A percentile compares a stretch with the other conserved stretches of the same genome.
Evolutionary conservation across 257 asterid species (phyloP).

Genomic region (Cinchona pubescens): DNA sequence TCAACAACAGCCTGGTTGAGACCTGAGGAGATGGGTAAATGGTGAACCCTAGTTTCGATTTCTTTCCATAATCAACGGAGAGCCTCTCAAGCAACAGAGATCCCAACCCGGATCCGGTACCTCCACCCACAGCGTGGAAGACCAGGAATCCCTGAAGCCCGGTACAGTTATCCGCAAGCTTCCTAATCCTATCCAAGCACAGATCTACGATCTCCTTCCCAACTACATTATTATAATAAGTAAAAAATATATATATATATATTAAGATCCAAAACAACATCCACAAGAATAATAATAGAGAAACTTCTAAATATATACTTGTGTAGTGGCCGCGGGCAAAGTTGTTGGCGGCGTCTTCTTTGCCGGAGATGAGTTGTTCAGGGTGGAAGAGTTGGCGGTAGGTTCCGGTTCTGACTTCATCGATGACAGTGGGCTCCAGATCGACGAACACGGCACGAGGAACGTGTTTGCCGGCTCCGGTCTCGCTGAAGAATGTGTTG

Average conservation of each 20-base stretch:
- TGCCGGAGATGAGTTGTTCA: slow-evolving; percentile 88
- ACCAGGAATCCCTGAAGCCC: slow-evolving; percentile 89
- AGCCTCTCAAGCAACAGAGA: slow-evolving; percentile 86
- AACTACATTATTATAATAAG: slow-evolving; percentile 17
- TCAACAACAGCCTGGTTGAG: slow-evolving; percentile 94
- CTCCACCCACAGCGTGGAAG: slow-evolving; percentile 98
- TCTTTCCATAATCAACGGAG: slow-evolving; percentile 87
- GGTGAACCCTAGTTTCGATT: slow-evolving; percentile 81
- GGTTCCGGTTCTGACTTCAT: slow-evolving; percentile 86
- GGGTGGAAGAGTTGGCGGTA: slow-evolving; percentile 94
- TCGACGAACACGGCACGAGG: slow-evolving; percentile 94
- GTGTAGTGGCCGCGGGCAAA: slow-evolving; percentile 95
- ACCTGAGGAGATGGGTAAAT: slow-evolving; percentile 96
- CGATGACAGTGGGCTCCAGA: slow-evolving; percentile 93
- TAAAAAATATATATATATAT: no score
- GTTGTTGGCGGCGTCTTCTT: slow-evolving; percentile 95
- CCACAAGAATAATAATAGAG: background rate
- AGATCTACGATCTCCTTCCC: slow-evolving; percentile 89
- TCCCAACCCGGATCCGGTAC: slow-evolving; percentile 94
- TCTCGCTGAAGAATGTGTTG: slow-evolving; percentile 92
- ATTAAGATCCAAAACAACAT: no score
- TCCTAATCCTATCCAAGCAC: slow-evolving; percentile 86
- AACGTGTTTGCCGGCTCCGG: slow-evolving; percentile 95
- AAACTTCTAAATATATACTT: slow-evolving; percentile 19
- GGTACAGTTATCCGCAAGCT: slow-evolving; percentile 91